Evolutionary conservation across 805 yeast species (phyloP).

Genomic region (Saccharomycopsis amapae): DNA sequence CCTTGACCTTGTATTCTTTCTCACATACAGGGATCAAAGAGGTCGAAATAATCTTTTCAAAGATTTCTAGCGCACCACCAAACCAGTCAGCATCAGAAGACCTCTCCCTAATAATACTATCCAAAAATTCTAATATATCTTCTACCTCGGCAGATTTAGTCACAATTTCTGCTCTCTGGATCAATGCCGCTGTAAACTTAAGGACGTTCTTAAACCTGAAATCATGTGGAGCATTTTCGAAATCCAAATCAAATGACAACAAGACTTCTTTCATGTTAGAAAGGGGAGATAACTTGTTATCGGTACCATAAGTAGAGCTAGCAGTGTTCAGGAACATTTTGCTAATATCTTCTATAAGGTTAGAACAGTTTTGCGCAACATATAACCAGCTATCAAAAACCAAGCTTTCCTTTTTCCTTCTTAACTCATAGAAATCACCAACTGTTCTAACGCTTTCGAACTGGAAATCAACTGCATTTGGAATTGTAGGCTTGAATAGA

Average conservation of each 20-base stretch:
- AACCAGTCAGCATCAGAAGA: conserved; percentile 47
- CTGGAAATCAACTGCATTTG: conserved; percentile 33
- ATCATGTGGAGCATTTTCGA: conserved; percentile 27
- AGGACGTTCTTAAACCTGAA: conserved; percentile 31
- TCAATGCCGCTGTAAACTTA: not conserved
- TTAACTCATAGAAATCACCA: conserved; percentile 35
- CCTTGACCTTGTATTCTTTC: not conserved
- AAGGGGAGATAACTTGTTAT: not conserved
- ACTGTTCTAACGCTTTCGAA: conserved; percentile 32
- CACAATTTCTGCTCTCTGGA: not conserved
- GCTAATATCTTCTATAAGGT: conserved; percentile 31
- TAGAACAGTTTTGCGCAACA: conserved; percentile 39
- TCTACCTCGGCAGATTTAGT: conserved; percentile 24
- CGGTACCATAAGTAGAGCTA: not conserved
- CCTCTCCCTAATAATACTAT: conserved; percentile 32
- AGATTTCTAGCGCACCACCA: conserved; percentile 46
- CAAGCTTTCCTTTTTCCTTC: conserved; percentile 30
- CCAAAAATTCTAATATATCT: conserved; percentile 33
- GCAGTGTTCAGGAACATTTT: conserved; percentile 32
- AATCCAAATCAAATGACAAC: conserved; percentile 30
- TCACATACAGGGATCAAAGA: conserved; percentile 40
- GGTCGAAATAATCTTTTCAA: conserved; percentile 48
- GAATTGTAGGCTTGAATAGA: conserved; percentile 21
- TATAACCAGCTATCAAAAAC: conserved; percentile 37
- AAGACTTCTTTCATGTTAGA: conserved; percentile 26